phyloP scores from a whole-genome alignment of 2,329 filamentous ascomycete species.

The Xylariaceae sp. region DNA sequence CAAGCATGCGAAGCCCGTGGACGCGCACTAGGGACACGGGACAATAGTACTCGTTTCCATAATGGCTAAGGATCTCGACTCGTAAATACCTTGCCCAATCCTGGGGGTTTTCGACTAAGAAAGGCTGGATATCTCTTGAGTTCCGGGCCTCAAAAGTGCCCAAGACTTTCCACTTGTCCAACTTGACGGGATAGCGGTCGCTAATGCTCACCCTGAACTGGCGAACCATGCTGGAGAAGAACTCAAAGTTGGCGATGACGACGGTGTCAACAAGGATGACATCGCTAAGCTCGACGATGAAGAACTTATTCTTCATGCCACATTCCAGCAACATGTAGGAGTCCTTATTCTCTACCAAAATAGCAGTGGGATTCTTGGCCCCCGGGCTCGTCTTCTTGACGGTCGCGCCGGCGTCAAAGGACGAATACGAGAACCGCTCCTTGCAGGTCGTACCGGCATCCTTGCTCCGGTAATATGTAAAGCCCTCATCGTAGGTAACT shows the following conservation, averaged over 20 bases:
- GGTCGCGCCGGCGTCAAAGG: conserved; percentile 93
- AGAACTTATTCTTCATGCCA: conserved; percentile 79
- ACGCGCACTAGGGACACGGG: conserved; percentile 86
- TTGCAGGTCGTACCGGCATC: conserved; percentile 97
- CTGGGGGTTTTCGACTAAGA: conserved; percentile 86
- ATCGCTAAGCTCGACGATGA: conserved; percentile 91
- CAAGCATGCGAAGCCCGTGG: conserved; percentile 93
- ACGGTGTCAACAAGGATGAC: conserved; percentile 84
- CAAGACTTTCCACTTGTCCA: conserved; percentile 84
- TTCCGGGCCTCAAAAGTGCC: conserved; percentile 90
- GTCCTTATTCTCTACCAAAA: conserved; percentile 95
- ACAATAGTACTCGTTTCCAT: conserved; percentile 95
- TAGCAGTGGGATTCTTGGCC: conserved; percentile 81
- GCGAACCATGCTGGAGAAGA: conserved; percentile 96
- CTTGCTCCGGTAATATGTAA: conserved; percentile 67
- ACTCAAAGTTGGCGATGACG: conserved; percentile 97
- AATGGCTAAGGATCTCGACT: conserved; percentile 88
- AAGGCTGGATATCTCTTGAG: conserved; percentile 88
- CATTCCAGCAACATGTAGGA: conserved; percentile 97
- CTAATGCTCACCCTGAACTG: conserved; percentile 89
- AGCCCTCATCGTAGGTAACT: conserved; percentile 45
- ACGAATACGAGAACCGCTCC: conserved; percentile 94
- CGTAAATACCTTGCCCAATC: conserved; percentile 94
- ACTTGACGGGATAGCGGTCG: conserved; percentile 88
- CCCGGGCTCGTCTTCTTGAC: conserved; percentile 84